Base-by-base conservation (phyloP, 1,139 yeast species). In the Arxiozyma slooffiae region DNA sequence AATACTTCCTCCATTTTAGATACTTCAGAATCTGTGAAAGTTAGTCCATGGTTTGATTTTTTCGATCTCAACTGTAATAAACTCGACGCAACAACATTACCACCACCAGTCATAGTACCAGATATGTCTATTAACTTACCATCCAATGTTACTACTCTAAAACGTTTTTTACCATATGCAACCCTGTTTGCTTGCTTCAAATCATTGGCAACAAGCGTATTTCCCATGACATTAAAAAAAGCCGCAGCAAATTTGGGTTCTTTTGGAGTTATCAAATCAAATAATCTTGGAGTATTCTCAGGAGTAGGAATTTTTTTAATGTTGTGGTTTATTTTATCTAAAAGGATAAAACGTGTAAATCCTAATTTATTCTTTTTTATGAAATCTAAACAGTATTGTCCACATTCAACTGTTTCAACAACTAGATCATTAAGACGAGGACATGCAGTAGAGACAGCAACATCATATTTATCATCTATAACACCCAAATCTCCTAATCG, bases 101-200 rank as follows among this genome's bases (percentile, higher is more conserved):
- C 97, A 68, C 99, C 99, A 61, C 99, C 99, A 48, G 95, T 82
- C 85, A 94, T 84, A 1, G 97, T 86, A 68, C 99, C 99, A 2
- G 96, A 85, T n/a, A 85, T 81, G 62, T 90, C 97, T 52, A 94
- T 92, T 37, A 92, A 73, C 60, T 88, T 85, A 34, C 99, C 99
- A 67, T 87, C 96, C 17, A 89, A 68, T 0, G 98, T 88, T 0
- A 94, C 98, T 14, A 90, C 97, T 61, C 95, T 78, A 76, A 81
- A 87, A 55, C 96, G 73, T 55, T 75, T 79, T n/a, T 67, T 64
- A 1, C 97, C 96, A 70, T 85, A 92, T 0, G 98, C 97, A 40
- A 92, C 95, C 43, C 77, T 71, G 57, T 88, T 83, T 0, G 98
- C 99, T 60, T 85, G 90, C 41, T 76, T 77, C 53, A 90, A 73